Evolutionary conservation across 2,329 filamentous ascomycete species (phyloP), one percentile per base, ranked within the genome.

Genomic region (Curvularia verruculosa): DNA sequence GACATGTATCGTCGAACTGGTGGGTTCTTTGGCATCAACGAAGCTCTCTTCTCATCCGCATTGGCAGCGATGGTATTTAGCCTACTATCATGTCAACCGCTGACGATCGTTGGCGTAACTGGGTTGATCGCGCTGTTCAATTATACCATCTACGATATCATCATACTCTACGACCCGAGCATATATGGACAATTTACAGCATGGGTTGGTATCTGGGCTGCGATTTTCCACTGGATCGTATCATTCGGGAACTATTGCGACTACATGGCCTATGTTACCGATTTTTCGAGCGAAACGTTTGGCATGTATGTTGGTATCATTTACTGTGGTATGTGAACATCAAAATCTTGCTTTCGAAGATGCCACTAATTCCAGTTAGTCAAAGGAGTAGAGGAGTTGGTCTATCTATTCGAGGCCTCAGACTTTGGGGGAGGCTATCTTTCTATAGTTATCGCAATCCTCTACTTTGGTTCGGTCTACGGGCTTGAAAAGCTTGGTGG

Each of bases 71-170:
- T 84, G 63, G 79, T 85, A 1, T 85, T 85, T 68, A 84, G 81
- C 63, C 65, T 81, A 5, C 64, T 85, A 2, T 77, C 77, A 21
- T 81, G 79, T 28, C 83, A 85, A 64, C 84, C 84, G 0, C 69
- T 86, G 41, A 85, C 82, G 3, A 83, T 85, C 18, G 83, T 85
- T 15, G 84, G 84, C 5, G 82, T 85, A 36, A 85, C 83, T 4
- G 84, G 84, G 58, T 56, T 75, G 12, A 74, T 75, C n/a, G 69
- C 70, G 1, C 67, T 83, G 0, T 86, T 86, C 76, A 85, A 85
- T 66, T 85, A 84, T 64, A 86, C 84, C 23, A 84, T 85, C 59
- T 86, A 83, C 70, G 82, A 85, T 56, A 85, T 86, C 51, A 77
- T 84, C 43, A 71, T 70, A 24, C 74, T 74, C 12, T 80, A 85